Base-by-base conservation (phyloP, 116 monocot species). In the Thalassia testudinum region DNA sequence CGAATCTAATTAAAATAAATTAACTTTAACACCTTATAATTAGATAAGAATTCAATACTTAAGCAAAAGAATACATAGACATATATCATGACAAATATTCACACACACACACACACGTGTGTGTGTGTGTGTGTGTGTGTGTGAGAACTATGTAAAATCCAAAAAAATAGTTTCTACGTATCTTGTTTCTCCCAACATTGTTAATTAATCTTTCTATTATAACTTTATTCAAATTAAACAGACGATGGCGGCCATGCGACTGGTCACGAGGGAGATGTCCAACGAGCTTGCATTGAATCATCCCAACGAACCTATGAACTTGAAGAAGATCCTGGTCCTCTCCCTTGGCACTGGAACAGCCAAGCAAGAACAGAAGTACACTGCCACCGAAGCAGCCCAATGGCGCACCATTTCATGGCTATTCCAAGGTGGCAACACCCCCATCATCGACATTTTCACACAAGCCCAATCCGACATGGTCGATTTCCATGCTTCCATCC, bases 311-410 rank as follows among this genome's bases (percentile, higher is more conserved):
- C 67, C 77, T 3, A 51, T 54, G 24, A 69, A 78, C 20, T 78
- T 61, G 43, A 26, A 49, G 12, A 73, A 68, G 27, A 70, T 70
- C 42, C 29, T 78, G 38, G 78, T 78, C 18, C 62, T 78, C 27
- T 78, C 78, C 1, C 37, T 78, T 0, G 73, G 78, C 2, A 70
- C 78, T 0, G 78, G 73, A 23, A 30, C 58, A 0, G n/a, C 58
- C 6, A 72, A 78, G 53, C 21, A 51, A 2, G 57, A 57, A 47
- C 29, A 56, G 53, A 62, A 24, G 24, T 67, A 40, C 12, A 25
- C 18, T 49, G 62, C 67, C 1, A 27, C 14, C 1, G 30, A 50
- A 0, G 67, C 63, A 7, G 21, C 43, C 25, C 58, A 54, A 54
- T 67, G 73, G 73, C 58, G 67, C 1, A 7, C 54, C 15, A 24